Percentiles rank a stretch among this genome's conserved stretches.
Evolutionary conservation across 345 rosid genomes (phyloP).

Genomic region (Euphorbia lathyris): DNA sequence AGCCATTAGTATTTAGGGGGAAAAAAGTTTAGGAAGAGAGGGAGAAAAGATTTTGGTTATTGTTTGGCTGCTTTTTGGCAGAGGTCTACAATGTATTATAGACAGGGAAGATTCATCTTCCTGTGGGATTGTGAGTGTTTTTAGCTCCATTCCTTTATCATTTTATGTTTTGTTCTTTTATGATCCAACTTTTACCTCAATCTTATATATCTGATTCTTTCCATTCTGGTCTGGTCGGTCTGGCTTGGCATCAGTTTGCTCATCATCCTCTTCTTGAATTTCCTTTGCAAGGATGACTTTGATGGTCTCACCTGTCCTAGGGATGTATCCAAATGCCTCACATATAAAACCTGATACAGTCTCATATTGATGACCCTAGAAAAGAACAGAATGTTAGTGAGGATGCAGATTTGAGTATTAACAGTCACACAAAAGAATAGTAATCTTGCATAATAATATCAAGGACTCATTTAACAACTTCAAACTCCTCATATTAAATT

Average conservation of each 20-base stretch:
- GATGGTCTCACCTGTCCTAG: slow-evolving; percentile 89
- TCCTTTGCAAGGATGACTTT: slow-evolving; percentile 78
- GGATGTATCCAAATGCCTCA: slow-evolving; percentile 97
- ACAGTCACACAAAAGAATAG: background rate
- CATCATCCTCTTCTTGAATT: slow-evolving; percentile 64
- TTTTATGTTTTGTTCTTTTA: too few relatives aligned
- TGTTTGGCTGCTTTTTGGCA: too few relatives aligned
- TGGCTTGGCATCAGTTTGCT: slow-evolving; percentile 55
- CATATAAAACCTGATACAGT: slow-evolving; percentile 96
- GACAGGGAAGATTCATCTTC: too few relatives aligned
- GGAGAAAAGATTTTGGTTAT: too few relatives aligned
- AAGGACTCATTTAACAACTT: background rate
- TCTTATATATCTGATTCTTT: slow-evolving; percentile 66
- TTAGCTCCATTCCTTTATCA: too few relatives aligned
- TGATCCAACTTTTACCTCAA: slow-evolving; percentile 58
- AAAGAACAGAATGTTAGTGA: slow-evolving; percentile 4
- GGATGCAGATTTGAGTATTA: slow-evolving; percentile 6
- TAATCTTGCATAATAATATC: background rate
- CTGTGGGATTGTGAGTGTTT: too few relatives aligned
- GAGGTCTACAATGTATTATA: too few relatives aligned
- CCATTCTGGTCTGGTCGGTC: slow-evolving; percentile 65
- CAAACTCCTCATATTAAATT: background rate
- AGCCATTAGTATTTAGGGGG: too few relatives aligned
- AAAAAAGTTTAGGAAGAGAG: too few relatives aligned
- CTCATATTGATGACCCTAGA: slow-evolving; percentile 94